Base-by-base conservation (phyloP, 2,329 filamentous ascomycete genomes). In the Pyricularia grisea region DNA sequence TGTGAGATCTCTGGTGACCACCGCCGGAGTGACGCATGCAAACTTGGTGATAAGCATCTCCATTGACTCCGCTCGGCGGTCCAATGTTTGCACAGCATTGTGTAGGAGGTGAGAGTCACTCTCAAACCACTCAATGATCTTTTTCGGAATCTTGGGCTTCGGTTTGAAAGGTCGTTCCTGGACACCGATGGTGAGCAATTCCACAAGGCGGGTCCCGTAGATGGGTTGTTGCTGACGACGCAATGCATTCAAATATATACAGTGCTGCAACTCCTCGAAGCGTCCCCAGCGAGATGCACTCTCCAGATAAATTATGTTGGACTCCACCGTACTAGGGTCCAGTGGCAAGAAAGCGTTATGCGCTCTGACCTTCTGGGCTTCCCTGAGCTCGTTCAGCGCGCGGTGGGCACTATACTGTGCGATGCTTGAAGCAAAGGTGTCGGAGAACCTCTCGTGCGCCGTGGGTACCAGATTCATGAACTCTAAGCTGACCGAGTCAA, bases 11-110 rank as follows among this genome's bases (percentile, higher is more conserved):
- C 90, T 87, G 0, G 93, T 93, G 3, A 97, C 89, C 14, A 93
- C 94, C 0, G 92, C 90, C 2, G 95, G 95, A 0, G 95, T 98
- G 42, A 97, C 89, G 74, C 94, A 99, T 0, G 92, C 92, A 75
- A 97, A 99, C 76, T 94, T 92, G 72, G 91, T 88, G 68, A 99
- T 90, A 2, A 86, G 89, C 0, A 87, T 88, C 74, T 94, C 90
- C 79, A 97, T 84, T 17, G 84, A 83, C 67, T 88, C 85, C 1
- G 93, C 89, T 28, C 93, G 89, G 74, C 92, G 86, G 60, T 90
- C 85, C 0, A 97, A 78, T 0, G 89, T 93, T 23, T 89, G 87
- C n/a, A 95, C 87, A 79, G 95, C 87, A 4, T 86, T 82, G 55
- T 83, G 82, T 66, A 94, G 81, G 27, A 86, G 76, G 6, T 83